Evolutionary conservation across 192 early-diverging fungal genomes (phyloP).

Genomic region (Backusella macrospora): DNA sequence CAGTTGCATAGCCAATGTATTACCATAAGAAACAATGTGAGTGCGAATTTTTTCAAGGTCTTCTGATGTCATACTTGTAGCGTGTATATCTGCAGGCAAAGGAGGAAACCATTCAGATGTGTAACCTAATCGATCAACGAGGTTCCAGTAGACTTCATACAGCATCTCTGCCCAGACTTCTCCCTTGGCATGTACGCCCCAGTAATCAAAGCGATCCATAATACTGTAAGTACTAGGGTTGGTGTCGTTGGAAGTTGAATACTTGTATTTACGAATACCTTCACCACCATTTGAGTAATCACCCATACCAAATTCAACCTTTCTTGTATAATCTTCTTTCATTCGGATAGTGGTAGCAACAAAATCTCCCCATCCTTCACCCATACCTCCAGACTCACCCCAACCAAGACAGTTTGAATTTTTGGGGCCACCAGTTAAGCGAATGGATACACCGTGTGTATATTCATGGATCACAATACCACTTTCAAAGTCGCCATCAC

Average conservation of each 20-base stretch:
- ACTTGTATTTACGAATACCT: slow-evolving; percentile 83
- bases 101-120: slow-evolving; percentile 61
- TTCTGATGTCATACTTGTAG: slow-evolving; percentile 21
- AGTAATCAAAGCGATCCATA: slow-evolving; percentile 79
- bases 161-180: slow-evolving; percentile 91
- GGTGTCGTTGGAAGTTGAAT: slow-evolving; percentile 71
- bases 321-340: slow-evolving; percentile 53
- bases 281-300: slow-evolving; percentile 75
- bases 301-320: slow-evolving; percentile 77
- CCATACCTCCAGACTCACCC: slow-evolving; percentile 89
- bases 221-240: slow-evolving; percentile 84
- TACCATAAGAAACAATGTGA: slow-evolving; percentile 57
- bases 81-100: slow-evolving; percentile 1
- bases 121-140: slow-evolving; percentile 61
- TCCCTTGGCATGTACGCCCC: slow-evolving; percentile 92
- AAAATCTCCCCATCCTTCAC: slow-evolving; percentile 96
- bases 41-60: slow-evolving; percentile 38
- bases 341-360: slow-evolving; percentile 82
- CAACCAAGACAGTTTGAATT: slow-evolving; percentile 87
- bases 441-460: slow-evolving; percentile 87
- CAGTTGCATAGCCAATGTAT: slow-evolving; percentile 68
- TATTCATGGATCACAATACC: slow-evolving; percentile 95
- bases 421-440: slow-evolving; percentile 88
- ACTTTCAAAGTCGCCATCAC: slow-evolving; percentile 89
- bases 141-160: slow-evolving; percentile 80